phyloP scores from a whole-genome alignment of 192 early-diverging fungal species.

The Phlyctochytrium planicorne region DNA sequence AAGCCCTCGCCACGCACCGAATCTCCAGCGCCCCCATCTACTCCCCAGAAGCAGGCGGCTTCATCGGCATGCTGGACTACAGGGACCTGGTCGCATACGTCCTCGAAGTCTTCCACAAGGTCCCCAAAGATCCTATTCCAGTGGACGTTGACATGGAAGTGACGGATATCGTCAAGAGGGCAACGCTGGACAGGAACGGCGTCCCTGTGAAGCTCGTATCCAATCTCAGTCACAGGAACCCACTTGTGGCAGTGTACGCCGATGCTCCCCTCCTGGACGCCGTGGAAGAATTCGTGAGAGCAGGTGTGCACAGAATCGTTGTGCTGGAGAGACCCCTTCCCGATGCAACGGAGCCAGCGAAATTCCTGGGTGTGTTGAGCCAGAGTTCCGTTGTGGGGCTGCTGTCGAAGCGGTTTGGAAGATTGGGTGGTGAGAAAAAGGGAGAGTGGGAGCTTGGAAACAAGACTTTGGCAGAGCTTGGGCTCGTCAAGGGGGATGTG shows the following conservation, averaged over 20 bases:
- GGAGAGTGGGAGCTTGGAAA: conserved; percentile 14
- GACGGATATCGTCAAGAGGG: conserved; percentile 45
- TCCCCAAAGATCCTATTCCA: conserved; percentile 11
- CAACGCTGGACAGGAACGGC: conserved; percentile 38
- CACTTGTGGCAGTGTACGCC: conserved; percentile 38
- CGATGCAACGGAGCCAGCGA: not conserved
- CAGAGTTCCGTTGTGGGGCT: conserved; percentile 37
- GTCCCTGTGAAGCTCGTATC: conserved; percentile 46
- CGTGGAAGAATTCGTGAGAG: conserved; percentile 36
- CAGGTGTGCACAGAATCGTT: conserved; percentile 41
- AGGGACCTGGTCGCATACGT: conserved; percentile 52
- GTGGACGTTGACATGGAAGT: conserved; percentile 42
- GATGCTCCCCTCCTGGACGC: conserved; percentile 31
- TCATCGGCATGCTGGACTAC: conserved; percentile 55
- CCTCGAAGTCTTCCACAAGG: conserved; percentile 46
- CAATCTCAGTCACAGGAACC: conserved; percentile 48
- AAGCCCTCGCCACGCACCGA: conserved; percentile 41
- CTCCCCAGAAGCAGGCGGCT: conserved; percentile 36
- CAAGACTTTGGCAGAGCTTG: conserved; percentile 38
- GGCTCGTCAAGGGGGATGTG: conserved; percentile 39
- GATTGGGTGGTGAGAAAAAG: conserved; percentile 7
- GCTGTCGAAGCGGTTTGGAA: conserved; percentile 44
- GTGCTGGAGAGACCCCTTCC: conserved; percentile 34
- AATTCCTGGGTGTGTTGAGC: conserved; percentile 48
- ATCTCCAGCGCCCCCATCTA: conserved; percentile 54